These are phyloP conservation scores for Lecanicillium sp. DNA, from an alignment of 2,329 filamentous ascomycete species.

Conservation along the genomic window DNA sequence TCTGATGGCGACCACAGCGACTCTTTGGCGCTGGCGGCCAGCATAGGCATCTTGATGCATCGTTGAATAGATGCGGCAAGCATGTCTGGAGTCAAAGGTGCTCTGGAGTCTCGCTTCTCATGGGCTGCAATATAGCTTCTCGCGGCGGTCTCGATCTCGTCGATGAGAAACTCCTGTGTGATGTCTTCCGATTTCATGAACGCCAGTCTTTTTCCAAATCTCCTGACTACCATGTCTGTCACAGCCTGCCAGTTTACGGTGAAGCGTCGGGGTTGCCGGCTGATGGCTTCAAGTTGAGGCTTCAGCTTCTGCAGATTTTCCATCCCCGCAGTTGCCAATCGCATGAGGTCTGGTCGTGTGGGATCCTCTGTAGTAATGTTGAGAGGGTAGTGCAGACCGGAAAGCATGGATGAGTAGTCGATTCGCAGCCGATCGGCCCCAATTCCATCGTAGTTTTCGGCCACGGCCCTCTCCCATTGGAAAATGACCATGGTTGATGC, in stretches of 20 bases:
- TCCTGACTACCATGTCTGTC: constrained; percentile 57
- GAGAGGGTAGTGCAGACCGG: constrained; percentile 44
- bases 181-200: constrained; percentile 28
- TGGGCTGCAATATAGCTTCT: constrained; percentile 39
- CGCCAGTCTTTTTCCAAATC: constrained; percentile 52
- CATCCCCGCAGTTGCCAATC: constrained; percentile 24
- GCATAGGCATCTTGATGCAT: neutral
- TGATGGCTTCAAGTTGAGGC: constrained; percentile 38
- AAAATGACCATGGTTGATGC: constrained; percentile 26
- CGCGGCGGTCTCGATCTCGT: constrained; percentile 33
- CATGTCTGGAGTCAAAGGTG: constrained; percentile 5
- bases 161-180: constrained; percentile 25
- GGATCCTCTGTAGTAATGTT: constrained; percentile 40
- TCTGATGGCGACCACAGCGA: constrained; percentile 10
- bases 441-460: constrained; percentile 41
- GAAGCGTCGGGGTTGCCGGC: constrained; percentile 26
- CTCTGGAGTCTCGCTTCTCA: constrained; percentile 9
- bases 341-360: constrained; percentile 26
- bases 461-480: constrained; percentile 35
- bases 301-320: constrained; percentile 32
- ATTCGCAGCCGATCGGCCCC: constrained; percentile 35
- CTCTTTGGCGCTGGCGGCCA: neutral
- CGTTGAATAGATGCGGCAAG: neutral
- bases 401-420: constrained; percentile 47
- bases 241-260: constrained; percentile 59